phyloP scores from a whole-genome alignment of 2,329 filamentous ascomycete genomes.

The Penicillium sp. region DNA sequence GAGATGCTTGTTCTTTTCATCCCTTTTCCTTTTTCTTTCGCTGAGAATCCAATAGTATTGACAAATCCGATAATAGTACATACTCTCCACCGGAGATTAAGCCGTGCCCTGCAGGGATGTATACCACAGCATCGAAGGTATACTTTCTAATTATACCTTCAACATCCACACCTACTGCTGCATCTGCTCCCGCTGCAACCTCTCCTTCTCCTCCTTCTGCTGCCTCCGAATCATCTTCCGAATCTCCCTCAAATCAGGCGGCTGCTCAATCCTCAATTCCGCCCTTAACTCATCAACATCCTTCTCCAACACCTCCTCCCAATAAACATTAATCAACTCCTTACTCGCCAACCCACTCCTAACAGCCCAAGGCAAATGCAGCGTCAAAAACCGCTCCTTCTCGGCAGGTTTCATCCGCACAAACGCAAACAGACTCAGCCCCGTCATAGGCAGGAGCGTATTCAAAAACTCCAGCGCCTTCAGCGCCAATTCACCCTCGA shows the following conservation, averaged over 20 bases:
- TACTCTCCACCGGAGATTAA: not conserved
- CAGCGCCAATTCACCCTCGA: conserved; percentile 96
- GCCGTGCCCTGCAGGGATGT: too few relatives aligned
- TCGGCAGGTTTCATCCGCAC: conserved; percentile 67
- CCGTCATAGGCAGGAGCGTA: conserved; percentile 93
- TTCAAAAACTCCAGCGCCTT: conserved; percentile 98
- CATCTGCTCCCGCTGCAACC: conserved; percentile 48
- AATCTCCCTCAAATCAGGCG: conserved; percentile 81
- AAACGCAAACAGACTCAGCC: conserved; percentile 76
- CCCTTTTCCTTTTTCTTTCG: too few relatives aligned
- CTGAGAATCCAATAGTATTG: conserved; percentile 1
- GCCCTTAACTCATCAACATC: conserved; percentile 76
- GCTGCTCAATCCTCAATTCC: conserved; percentile 82
- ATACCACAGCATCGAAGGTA: too few relatives aligned
- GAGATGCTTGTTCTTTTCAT: too few relatives aligned
- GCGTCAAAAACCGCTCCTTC: conserved; percentile 65
- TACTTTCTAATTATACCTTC: too few relatives aligned
- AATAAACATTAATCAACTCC: conserved; percentile 94
- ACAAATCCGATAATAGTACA: conserved; percentile 24
- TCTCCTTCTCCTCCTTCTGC: conserved; percentile 68
- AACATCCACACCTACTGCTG: not conserved
- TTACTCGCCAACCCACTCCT: conserved; percentile 75
- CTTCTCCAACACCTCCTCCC: conserved; percentile 90
- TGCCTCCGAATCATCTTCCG: conserved; percentile 71
- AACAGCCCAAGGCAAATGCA: conserved; percentile 85